Conservation (phyloP, 2,329 filamentous ascomycete species). For the Phaeomoniella chlamydospora region DNA sequence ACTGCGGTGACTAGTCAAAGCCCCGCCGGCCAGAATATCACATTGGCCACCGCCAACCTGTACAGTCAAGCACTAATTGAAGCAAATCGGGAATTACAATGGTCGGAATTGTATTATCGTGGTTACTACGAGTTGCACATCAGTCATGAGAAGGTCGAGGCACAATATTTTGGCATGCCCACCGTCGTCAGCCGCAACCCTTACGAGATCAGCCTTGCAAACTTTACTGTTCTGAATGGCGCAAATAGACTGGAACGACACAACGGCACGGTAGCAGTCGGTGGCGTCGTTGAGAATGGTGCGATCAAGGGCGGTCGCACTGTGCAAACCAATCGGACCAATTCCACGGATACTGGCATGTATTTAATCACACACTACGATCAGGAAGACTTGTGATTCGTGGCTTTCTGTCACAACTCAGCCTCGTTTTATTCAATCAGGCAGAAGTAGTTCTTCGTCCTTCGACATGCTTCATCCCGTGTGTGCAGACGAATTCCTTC, state of each 20-base stretch:
- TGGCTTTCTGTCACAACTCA: too few species aligned
- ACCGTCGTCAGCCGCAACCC: constrained; percentile 44
- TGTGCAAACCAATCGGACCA: constrained; percentile 17
- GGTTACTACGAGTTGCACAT: constrained; percentile 57
- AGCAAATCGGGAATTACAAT: constrained; percentile 51
- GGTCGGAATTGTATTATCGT: constrained; percentile 60
- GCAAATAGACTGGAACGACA: constrained; percentile 41
- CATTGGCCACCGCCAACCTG: constrained; percentile 35
- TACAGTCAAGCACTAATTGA: constrained; percentile 27
- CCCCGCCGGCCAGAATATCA: constrained; percentile 45
- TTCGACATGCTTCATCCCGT: too few species aligned
- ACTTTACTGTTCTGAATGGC: constrained; percentile 52
- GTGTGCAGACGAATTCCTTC: too few species aligned
- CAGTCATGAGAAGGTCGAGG: constrained; percentile 41
- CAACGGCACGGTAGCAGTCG: constrained; percentile 19
- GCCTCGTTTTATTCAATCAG: too few species aligned
- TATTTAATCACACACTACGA: constrained; percentile 14
- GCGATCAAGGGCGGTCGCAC: constrained; percentile 17
- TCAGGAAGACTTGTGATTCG: constrained; percentile 2
- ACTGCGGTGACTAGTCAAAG: constrained; percentile 49
- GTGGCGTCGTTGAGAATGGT: constrained; percentile 30
- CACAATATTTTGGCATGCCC: constrained; percentile 50
- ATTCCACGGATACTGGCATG: constrained; percentile 18
- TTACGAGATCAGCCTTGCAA: constrained; percentile 52
- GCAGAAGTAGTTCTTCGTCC: too few species aligned